Evolutionary conservation across 495 filamentous ascomycete genomes (phyloP).

Genomic region (Chaetomium tenue): DNA sequence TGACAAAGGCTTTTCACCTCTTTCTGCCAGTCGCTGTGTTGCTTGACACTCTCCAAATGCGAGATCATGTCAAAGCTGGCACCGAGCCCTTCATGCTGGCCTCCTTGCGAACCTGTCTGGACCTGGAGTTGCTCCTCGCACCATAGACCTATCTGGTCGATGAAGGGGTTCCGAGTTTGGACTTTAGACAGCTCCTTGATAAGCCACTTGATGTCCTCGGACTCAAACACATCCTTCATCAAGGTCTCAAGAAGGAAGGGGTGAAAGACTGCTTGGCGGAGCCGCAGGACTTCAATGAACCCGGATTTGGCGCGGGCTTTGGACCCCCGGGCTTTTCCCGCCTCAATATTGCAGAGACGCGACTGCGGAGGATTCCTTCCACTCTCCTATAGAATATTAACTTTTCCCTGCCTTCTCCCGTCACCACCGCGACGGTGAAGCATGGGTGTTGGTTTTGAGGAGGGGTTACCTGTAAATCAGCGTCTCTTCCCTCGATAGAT

Average conservation of each 20-base stretch:
- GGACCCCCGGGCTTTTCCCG: too few species aligned
- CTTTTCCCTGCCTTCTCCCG: too few species aligned
- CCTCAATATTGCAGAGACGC: too few species aligned
- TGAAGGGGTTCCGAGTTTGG: constrained; percentile 1
- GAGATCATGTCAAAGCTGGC: constrained; percentile 9
- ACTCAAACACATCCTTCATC: background rate
- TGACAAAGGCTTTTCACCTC: too few species aligned
- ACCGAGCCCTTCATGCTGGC: background rate
- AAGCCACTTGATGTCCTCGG: constrained; percentile 12
- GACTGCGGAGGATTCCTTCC: too few species aligned
- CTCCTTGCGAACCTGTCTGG: background rate
- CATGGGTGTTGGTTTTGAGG: too few species aligned
- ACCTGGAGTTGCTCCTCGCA: constrained; percentile 15
- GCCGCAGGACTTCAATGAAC: background rate
- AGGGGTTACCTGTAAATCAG: too few species aligned
- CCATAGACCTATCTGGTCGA: constrained; percentile 10
- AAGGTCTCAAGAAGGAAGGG: constrained; percentile 23
- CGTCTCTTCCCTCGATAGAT: too few species aligned
- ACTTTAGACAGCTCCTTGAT: background rate
- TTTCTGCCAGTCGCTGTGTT: constrained; percentile 9
- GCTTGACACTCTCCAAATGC: constrained; percentile 9
- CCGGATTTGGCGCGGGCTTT: background rate
- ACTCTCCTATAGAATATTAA: too few species aligned
- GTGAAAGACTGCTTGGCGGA: constrained; percentile 27
- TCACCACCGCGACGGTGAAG: too few species aligned